phyloP scores from a whole-genome alignment of 768 basidiomycete genomes.

The Kondoa subrosea region DNA sequence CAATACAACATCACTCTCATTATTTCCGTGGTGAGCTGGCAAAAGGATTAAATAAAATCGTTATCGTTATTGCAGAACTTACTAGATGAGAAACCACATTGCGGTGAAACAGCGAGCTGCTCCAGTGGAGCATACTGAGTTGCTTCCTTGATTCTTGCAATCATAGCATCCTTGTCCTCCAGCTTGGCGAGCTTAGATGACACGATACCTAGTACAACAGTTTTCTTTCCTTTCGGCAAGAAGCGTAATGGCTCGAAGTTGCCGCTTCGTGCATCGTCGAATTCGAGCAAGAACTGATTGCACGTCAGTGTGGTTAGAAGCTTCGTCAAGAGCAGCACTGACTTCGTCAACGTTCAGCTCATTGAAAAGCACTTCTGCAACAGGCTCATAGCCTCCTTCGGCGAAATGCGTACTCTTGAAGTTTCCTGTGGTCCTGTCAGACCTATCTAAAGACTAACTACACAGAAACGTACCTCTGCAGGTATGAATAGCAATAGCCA shows the following conservation, averaged over 20 bases:
- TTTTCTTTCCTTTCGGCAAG: conserved; percentile 21
- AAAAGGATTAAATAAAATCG: neutral
- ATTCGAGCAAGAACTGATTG: conserved; percentile 24
- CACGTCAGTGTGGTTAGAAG: conserved; percentile 20
- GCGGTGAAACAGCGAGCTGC: conserved; percentile 25
- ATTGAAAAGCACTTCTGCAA: conserved; percentile 21
- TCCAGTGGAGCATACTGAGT: conserved; percentile 26
- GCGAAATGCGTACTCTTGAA: conserved; percentile 12
- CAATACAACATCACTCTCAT: neutral
- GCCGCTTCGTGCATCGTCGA: conserved; percentile 20
- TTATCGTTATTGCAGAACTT: neutral
- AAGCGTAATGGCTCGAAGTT: conserved; percentile 23
- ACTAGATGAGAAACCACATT: conserved; percentile 5
- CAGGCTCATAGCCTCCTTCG: conserved; percentile 23
- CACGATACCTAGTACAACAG: conserved; percentile 26
- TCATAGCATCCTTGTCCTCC: conserved; percentile 26
- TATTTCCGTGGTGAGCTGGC: neutral
- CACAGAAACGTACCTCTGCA: conserved; percentile 23
- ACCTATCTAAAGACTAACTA: conserved; percentile 3
- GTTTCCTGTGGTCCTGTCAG: neutral
- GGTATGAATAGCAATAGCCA: conserved; percentile 22
- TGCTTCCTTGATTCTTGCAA: conserved; percentile 24
- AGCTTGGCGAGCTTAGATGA: conserved; percentile 25
- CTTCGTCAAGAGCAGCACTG: conserved; percentile 22
- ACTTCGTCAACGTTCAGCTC: conserved; percentile 13